Percentiles rank a stretch among this genome's conserved stretches.
phyloP scores from a whole-genome alignment of 768 basidiomycete species.

The Amanita phalloides region DNA sequence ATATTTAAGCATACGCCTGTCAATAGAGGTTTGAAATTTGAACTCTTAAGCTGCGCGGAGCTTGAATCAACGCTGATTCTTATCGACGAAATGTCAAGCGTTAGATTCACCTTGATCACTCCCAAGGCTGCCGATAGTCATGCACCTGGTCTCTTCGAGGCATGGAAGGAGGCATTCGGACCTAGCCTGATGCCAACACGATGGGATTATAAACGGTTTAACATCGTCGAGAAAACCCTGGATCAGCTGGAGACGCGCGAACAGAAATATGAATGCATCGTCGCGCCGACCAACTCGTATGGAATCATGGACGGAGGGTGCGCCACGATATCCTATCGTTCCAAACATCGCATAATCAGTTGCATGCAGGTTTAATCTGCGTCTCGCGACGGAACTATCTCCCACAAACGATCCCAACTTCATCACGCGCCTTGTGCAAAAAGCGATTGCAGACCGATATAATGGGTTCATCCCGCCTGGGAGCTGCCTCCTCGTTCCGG shows the following conservation, averaged over 20 bases:
- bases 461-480: not conserved
- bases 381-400: not conserved
- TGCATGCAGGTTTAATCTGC: not conserved
- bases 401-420: not conserved
- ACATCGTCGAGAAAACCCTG: not conserved
- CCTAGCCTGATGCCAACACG: not conserved
- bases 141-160: not conserved
- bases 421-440: not conserved
- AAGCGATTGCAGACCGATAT: not conserved
- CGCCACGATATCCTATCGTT: not conserved
- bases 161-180: not conserved
- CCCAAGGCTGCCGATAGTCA: not conserved
- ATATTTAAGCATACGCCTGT: too few relatives aligned
- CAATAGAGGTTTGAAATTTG: too few relatives aligned
- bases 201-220: not conserved
- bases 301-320: slow-evolving; percentile 1
- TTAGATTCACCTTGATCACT: not conserved
- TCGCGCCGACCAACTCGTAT: not conserved
- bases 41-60: not conserved
- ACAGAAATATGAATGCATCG: not conserved
- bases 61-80: not conserved
- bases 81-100: not conserved
- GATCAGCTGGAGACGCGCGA: not conserved
- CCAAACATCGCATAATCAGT: not conserved
- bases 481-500: not conserved